Evolutionary conservation across 306 rosid genomes (phyloP).

Genomic region (Rosa multiflora): DNA sequence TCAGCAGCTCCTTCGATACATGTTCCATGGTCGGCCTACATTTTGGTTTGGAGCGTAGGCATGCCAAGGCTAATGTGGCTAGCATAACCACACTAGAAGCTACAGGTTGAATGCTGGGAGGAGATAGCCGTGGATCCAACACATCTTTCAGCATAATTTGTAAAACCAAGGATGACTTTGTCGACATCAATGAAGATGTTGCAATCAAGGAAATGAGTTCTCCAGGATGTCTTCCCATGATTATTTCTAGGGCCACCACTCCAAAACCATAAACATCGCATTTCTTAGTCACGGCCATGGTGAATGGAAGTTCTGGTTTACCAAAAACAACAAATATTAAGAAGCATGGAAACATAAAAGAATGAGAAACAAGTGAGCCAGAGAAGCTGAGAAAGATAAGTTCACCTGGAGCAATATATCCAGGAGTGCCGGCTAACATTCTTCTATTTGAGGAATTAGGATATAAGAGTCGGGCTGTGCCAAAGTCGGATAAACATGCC

Average conservation of each 20-base stretch:
- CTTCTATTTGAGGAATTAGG: constrained; percentile 23
- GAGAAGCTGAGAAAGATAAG: neutral
- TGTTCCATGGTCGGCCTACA: constrained; percentile 24
- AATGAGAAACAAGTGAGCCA: neutral
- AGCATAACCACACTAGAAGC: constrained; percentile 17
- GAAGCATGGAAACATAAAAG: neutral
- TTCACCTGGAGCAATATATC: constrained; percentile 36
- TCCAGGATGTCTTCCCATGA: constrained; percentile 33
- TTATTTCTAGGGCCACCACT: constrained; percentile 34
- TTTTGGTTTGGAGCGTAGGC: constrained; percentile 18
- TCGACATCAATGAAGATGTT: neutral
- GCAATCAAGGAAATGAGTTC: constrained; percentile 15
- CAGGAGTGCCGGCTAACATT: constrained; percentile 17
- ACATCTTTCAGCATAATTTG: constrained; percentile 19
- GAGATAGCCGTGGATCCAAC: constrained; percentile 20
- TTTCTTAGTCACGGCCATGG: constrained; percentile 21
- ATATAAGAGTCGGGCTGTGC: constrained; percentile 26
- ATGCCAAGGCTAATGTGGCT: constrained; percentile 25
- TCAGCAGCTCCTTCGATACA: constrained; percentile 15
- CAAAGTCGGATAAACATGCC: constrained; percentile 31
- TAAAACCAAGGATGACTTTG: neutral
- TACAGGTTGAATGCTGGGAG: neutral
- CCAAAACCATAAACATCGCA: constrained; percentile 35
- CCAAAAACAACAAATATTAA: neutral
- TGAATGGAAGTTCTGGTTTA: constrained; percentile 20